phyloP scores from a whole-genome alignment of 2,329 filamentous ascomycete genomes.

The Colletotrichum australisinense region DNA sequence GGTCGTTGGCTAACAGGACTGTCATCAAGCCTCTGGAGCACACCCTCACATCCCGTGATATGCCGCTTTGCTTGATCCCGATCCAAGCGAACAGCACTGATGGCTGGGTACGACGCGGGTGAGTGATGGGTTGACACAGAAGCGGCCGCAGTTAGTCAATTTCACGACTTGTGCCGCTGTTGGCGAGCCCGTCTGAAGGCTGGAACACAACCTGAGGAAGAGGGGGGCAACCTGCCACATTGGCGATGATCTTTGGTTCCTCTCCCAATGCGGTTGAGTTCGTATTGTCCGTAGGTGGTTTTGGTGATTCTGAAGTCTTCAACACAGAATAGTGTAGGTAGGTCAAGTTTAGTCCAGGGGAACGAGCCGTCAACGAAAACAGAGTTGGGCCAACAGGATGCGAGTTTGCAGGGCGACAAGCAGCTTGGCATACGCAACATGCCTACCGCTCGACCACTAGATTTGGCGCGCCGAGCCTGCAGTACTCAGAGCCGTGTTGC shows the following conservation, averaged over 20 bases:
- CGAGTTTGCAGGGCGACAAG: conserved; percentile 19
- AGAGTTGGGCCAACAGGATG: conserved; percentile 16
- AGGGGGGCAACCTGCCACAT: neutral
- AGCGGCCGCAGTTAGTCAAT: conserved; percentile 14
- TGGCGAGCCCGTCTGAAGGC: neutral
- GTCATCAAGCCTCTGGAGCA: conserved; percentile 11
- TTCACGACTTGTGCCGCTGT: neutral
- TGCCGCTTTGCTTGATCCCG: conserved; percentile 2
- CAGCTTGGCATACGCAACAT: conserved; percentile 25
- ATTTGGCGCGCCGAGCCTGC: conserved; percentile 17
- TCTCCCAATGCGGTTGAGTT: neutral
- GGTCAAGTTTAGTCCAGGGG: neutral
- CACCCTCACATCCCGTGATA: conserved; percentile 21
- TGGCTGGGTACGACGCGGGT: conserved; percentile 12
- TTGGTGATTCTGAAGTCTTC: neutral
- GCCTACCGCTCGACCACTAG: conserved; percentile 13
- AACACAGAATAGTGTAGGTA: neutral
- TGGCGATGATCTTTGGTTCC: neutral
- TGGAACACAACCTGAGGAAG: neutral
- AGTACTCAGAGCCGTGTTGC: neutral
- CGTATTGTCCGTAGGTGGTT: neutral
- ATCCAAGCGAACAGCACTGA: conserved; percentile 11
- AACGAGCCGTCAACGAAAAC: conserved; percentile 14
- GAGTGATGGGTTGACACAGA: neutral
- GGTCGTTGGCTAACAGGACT: conserved; percentile 27